Percentiles rank a stretch among this genome's conserved stretches.
Evolutionary conservation across 140 eudicot species (phyloP).

Genomic region (Ambrosia hybrid): DNA sequence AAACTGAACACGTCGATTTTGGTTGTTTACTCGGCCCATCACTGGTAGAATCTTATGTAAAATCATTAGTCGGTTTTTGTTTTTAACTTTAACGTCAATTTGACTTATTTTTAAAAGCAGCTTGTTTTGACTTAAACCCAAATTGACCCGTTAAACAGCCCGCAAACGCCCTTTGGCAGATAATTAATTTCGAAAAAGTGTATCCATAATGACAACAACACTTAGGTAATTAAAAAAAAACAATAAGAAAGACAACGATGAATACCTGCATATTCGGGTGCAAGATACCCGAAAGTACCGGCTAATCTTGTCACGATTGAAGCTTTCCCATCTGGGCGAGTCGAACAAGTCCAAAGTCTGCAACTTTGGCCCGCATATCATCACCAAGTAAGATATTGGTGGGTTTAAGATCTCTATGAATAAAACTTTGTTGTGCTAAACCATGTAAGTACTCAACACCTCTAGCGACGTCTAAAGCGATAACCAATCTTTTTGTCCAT

Average conservation of each 20-base stretch:
- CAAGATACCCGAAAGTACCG: conserved; percentile 82
- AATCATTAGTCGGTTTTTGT: conserved; percentile 4
- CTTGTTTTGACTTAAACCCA: no score
- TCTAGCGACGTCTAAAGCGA: conserved; percentile 58
- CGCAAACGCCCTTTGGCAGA: no score
- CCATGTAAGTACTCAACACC: no score
- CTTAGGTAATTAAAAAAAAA: no score
- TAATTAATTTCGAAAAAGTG: no score
- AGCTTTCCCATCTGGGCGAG: conserved; percentile 48
- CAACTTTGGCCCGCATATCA: conserved; percentile 46
- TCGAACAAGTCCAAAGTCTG: conserved; percentile 71
- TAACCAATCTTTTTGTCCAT: conserved; percentile 51
- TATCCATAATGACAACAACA: no score
- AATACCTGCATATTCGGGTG: conserved; percentile 69
- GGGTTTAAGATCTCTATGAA: no score
- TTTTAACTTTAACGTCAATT: no score
- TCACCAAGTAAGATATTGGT: no score
- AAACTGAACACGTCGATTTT: conserved; percentile 83
- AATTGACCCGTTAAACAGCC: no score
- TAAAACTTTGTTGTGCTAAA: no score
- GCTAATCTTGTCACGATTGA: conserved; percentile 55
- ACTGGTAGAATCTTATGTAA: conserved; percentile 30
- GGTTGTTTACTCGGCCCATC: conserved; percentile 77
- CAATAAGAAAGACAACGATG: background rate
- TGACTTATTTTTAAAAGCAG: no score